Evolutionary conservation across 352 stramenopile species (phyloP).

Genomic region (Globisporangium alternatum): DNA sequence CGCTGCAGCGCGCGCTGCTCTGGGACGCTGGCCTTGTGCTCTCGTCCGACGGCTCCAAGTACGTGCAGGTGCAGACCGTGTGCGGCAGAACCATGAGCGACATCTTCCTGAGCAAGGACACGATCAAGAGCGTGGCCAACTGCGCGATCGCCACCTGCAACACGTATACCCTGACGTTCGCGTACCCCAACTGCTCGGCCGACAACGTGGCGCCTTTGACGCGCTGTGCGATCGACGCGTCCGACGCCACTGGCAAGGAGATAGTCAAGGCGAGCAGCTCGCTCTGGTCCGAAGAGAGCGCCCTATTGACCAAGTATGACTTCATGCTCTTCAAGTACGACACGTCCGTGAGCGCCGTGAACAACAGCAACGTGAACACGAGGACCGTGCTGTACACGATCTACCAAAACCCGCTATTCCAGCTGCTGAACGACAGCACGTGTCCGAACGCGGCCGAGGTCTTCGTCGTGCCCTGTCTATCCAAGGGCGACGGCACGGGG

Average conservation of each 20-base stretch:
- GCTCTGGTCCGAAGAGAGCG: slow-evolving; percentile 43
- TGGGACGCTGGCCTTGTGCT: slow-evolving; percentile 51
- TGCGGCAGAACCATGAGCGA: slow-evolving; percentile 46
- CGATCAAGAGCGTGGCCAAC: slow-evolving; percentile 23
- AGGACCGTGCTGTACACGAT: slow-evolving; percentile 38
- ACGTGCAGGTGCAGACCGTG: slow-evolving; percentile 47
- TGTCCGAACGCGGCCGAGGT: slow-evolving; percentile 30
- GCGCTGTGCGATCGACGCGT: slow-evolving; percentile 33
- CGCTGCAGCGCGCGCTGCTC: slow-evolving; percentile 49
- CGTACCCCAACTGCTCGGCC: slow-evolving; percentile 27
- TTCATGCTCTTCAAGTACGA: slow-evolving; percentile 39
- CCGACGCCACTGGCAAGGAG: slow-evolving; percentile 19
- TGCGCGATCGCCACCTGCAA: slow-evolving; percentile 25
- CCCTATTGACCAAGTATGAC: slow-evolving; percentile 24
- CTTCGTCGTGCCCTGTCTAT: slow-evolving; percentile 47
- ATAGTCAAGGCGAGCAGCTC: slow-evolving; percentile 15
- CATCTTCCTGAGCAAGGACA: slow-evolving; percentile 39
- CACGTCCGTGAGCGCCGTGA: not conserved
- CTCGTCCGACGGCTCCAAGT: slow-evolving; percentile 22
- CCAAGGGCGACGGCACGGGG: slow-evolving; percentile 4
- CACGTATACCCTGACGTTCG: slow-evolving; percentile 30
- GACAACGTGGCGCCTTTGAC: slow-evolving; percentile 19
- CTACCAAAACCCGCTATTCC: slow-evolving; percentile 30
- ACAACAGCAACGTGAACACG: not conserved
- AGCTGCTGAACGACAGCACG: slow-evolving; percentile 14